phyloP scores from a whole-genome alignment of 2,329 filamentous ascomycete genomes.

The Fusarium pseudograminearum region DNA sequence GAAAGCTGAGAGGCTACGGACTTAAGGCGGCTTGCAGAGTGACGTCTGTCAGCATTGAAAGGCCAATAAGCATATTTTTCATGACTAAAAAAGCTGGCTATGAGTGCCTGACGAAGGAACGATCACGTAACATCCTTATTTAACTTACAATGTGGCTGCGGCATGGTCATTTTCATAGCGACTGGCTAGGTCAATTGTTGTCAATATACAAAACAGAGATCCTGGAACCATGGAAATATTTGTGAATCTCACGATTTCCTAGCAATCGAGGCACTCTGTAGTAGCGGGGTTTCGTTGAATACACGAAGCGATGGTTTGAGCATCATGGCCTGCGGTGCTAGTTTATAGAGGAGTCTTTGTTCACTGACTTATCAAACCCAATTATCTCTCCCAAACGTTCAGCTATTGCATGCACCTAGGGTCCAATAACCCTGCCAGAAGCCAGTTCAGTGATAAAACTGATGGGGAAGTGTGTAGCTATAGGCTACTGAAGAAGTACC shows the following conservation, averaged over 20 bases:
- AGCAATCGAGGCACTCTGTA: too few species aligned
- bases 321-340: too few species aligned
- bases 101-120: background rate
- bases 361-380: background rate
- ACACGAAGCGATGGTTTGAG: background rate
- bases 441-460: too few species aligned
- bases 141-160: background rate
- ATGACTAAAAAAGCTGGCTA: too few species aligned
- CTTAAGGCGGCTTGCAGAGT: background rate
- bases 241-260: background rate
- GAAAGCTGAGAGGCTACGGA: background rate
- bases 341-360: background rate
- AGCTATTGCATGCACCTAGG: background rate
- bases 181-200: background rate
- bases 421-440: too few species aligned
- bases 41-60: conserved; percentile 1
- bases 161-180: background rate
- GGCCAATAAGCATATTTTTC: conserved; percentile 1
- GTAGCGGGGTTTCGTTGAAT: background rate
- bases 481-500: too few species aligned
- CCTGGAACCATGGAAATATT: background rate
- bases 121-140: background rate
- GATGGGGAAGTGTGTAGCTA: too few species aligned
- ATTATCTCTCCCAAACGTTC: background rate
- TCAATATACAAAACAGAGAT: background rate